These are phyloP conservation scores for Trypanosoma mega DNA, from an alignment of 208 protist species.

Conservation along the genomic window DNA sequence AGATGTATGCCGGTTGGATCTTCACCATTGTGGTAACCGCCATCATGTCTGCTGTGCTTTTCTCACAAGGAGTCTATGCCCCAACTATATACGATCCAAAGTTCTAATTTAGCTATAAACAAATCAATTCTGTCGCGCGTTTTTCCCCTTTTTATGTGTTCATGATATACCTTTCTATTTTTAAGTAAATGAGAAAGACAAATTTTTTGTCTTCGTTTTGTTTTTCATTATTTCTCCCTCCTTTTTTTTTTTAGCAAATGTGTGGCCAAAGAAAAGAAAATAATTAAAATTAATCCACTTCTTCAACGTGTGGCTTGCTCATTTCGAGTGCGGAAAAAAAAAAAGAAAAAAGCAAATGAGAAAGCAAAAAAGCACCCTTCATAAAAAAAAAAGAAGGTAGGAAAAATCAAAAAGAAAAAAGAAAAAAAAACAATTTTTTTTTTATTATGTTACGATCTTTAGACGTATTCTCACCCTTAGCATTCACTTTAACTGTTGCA, in stretches of 20 bases:
- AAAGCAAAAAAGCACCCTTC: too few species aligned
- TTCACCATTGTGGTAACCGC: constrained; percentile 60
- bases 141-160: not conserved
- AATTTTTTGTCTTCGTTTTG: too few species aligned
- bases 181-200: not conserved
- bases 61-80: constrained; percentile 70
- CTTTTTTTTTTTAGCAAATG: constrained; percentile 1
- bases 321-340: too few species aligned
- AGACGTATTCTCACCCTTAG: not conserved
- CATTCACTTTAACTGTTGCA: not conserved
- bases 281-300: too few species aligned
- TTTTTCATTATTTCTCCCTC: constrained; percentile 18
- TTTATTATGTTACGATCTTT: not conserved
- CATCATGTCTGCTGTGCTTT: constrained; percentile 65
- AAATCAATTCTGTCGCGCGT: not conserved
- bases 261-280: not conserved
- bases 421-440: not conserved
- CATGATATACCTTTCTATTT: not conserved
- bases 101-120: not conserved
- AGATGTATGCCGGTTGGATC: constrained; percentile 78
- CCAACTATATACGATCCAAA: constrained; percentile 16
- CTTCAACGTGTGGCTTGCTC: too few species aligned
- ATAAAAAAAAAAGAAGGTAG: too few species aligned
- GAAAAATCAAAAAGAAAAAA: not conserved
- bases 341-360: too few species aligned